Conservation (phyloP, 495 filamentous ascomycete genomes). For the Aspergillus egyptiacus region DNA sequence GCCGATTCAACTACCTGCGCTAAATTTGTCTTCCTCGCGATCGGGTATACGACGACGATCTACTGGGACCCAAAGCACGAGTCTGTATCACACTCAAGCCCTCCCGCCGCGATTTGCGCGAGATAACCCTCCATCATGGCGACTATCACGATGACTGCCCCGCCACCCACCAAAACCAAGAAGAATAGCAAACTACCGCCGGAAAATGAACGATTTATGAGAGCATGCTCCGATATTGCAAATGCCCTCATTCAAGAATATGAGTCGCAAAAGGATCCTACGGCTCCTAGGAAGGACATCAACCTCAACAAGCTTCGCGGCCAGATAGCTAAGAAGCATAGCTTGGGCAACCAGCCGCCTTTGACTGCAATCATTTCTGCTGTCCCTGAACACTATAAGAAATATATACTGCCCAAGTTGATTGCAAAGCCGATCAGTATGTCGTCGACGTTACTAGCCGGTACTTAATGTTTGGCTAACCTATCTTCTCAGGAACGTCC, state of each 20-base stretch:
- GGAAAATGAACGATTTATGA: slow-evolving; percentile 88
- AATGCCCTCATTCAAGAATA: slow-evolving; percentile 89
- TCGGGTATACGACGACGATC: no score
- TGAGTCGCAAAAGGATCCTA: slow-evolving; percentile 67
- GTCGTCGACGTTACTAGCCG: slow-evolving; percentile 16
- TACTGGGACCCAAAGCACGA: no score
- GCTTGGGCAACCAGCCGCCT: slow-evolving; percentile 75
- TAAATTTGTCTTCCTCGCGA: no score
- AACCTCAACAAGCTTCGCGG: slow-evolving; percentile 87
- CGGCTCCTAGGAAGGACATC: slow-evolving; percentile 70
- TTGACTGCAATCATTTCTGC: slow-evolving; percentile 96
- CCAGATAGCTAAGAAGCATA: slow-evolving; percentile 88
- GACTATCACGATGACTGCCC: slow-evolving; percentile 56
- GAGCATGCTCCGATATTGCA: slow-evolving; percentile 92
- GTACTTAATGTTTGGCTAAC: slow-evolving; percentile 12
- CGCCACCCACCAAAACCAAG: slow-evolving; percentile 45
- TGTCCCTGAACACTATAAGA: slow-evolving; percentile 97
- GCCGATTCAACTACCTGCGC: neutral
- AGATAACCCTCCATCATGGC: slow-evolving; percentile 43
- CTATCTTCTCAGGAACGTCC: slow-evolving; percentile 59
- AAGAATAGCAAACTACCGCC: slow-evolving; percentile 74
- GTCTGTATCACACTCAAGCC: no score
- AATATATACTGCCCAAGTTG: slow-evolving; percentile 92
- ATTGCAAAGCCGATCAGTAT: slow-evolving; percentile 93
- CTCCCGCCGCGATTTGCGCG: neutral